phyloP scores from a whole-genome alignment of 164 flowering plant species.

The Sextonia rubra region DNA sequence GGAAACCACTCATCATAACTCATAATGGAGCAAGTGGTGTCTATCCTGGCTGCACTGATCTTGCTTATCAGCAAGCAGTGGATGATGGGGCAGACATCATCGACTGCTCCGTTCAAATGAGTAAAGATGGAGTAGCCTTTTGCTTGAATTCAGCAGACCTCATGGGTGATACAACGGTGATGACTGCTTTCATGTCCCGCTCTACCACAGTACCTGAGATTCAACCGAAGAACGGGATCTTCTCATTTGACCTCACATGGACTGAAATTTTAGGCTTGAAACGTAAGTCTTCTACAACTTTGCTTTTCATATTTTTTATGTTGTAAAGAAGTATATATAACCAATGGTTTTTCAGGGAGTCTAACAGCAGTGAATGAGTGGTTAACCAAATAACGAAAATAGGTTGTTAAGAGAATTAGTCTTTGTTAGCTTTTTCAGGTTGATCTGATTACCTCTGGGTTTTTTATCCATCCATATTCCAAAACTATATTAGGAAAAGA shows the following conservation, averaged over 20 bases:
- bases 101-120: slow-evolving; percentile 88
- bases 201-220: slow-evolving; percentile 52
- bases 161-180: slow-evolving; percentile 47
- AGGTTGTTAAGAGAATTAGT: background rate
- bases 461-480: background rate
- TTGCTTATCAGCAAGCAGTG: slow-evolving; percentile 79
- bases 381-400: background rate
- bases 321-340: too few relatives aligned
- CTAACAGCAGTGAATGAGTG: background rate
- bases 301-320: background rate
- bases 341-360: background rate
- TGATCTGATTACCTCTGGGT: background rate
- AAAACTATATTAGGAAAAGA: background rate
- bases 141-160: slow-evolving; percentile 66
- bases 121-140: slow-evolving; percentile 83
- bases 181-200: slow-evolving; percentile 51
- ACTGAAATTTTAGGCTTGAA: slow-evolving; percentile 63
- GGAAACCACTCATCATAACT: slow-evolving; percentile 50
- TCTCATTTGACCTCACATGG: slow-evolving; percentile 87
- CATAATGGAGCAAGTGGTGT: slow-evolving; percentile 93
- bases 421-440: background rate
- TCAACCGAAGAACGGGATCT: slow-evolving; percentile 58
- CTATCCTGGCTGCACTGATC: slow-evolving; percentile 76
- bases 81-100: slow-evolving; percentile 86
- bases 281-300: slow-evolving; percentile 40